phyloP scores from a whole-genome alignment of 2,329 filamentous ascomycete species.

The Teratosphaeria pseudoeucalypti region DNA sequence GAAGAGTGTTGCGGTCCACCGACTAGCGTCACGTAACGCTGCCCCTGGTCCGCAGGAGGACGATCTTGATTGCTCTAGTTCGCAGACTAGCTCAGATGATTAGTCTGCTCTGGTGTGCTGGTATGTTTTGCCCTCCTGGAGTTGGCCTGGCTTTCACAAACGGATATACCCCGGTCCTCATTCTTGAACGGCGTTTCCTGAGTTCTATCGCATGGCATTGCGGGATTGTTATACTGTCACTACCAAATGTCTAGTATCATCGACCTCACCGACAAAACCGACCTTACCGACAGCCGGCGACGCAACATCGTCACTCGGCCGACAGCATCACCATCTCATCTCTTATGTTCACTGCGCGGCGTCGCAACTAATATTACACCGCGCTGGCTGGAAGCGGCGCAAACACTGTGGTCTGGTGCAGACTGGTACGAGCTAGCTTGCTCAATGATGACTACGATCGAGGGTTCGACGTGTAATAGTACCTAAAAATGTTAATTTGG shows the following conservation, averaged over 20 bases:
- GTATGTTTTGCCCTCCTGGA: neutral
- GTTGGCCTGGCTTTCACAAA: slow-evolving; percentile 15
- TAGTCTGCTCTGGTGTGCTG: neutral
- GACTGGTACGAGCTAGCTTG: neutral
- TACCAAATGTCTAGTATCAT: neutral
- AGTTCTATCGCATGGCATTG: neutral
- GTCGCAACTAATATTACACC: neutral
- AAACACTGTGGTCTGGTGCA: neutral
- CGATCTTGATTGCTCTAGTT: neutral
- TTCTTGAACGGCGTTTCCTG: slow-evolving; percentile 9
- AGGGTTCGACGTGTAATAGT: neutral
- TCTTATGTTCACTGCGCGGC: slow-evolving; percentile 1
- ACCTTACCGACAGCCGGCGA: neutral
- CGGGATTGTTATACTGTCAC: neutral
- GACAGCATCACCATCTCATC: neutral
- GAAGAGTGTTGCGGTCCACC: neutral
- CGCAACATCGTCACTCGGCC: neutral
- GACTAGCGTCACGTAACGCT: neutral
- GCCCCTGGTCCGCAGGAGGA: neutral
- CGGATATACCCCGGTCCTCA: slow-evolving; percentile 13
- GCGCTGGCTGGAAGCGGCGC: neutral
- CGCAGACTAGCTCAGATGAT: neutral
- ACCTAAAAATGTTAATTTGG: neutral
- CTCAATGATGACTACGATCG: neutral
- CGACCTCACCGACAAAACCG: neutral